Base-by-base conservation (phyloP, 2,329 filamentous ascomycete species). In the Parasarocladium wereldwijsianum region DNA sequence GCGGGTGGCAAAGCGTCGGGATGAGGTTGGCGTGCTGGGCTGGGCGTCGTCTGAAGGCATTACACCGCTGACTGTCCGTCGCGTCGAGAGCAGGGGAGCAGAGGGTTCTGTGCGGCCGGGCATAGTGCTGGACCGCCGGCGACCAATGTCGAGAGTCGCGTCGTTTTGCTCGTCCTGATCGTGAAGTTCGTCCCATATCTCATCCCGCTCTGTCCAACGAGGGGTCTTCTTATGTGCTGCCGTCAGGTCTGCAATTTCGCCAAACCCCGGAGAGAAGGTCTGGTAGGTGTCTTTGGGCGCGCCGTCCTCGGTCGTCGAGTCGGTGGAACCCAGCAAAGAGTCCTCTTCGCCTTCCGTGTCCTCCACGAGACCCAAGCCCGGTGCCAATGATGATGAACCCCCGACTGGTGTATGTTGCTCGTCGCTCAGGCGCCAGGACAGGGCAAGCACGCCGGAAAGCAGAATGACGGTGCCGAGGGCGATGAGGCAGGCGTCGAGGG, bases 361-460 rank as follows among this genome's bases (percentile, higher is more conserved):
- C 34, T 85, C 79, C 22, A 92, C 66, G 14, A 92, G 67, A 17
- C 83, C 85, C 34, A 94, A 66, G 5, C 85, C 85, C 2, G 86
- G 85, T 1, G 83, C 73, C 13, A 94, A 64, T 1, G 75, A 73
- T 1, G 79, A 83, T 47, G 75, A 68, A 2, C 68, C 62, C 26
- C 68, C 66, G 18, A 56, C 65, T 3, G 67, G 73, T 23, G 62
- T 64, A 40, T 65, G 70, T 43, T 76, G 75, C 40, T 79, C 77
- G 44, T 87, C 81, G 48, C 81, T 83, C 33, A 98, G 66, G 35
- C 90, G 76, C 87, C 90, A 96, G 19, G 86, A 94, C 4, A 98
- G 64, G 23, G 85, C 85, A 11, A 96, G 64, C 2, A 98, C 90
- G 24, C 90, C 90, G 0, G 75, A 73, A 1, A 98, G 68, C 12